Percentiles rank a stretch among this genome's conserved stretches.
Evolutionary conservation across 805 yeast species (phyloP).

Genomic region (Yarrowia alimentaria): DNA sequence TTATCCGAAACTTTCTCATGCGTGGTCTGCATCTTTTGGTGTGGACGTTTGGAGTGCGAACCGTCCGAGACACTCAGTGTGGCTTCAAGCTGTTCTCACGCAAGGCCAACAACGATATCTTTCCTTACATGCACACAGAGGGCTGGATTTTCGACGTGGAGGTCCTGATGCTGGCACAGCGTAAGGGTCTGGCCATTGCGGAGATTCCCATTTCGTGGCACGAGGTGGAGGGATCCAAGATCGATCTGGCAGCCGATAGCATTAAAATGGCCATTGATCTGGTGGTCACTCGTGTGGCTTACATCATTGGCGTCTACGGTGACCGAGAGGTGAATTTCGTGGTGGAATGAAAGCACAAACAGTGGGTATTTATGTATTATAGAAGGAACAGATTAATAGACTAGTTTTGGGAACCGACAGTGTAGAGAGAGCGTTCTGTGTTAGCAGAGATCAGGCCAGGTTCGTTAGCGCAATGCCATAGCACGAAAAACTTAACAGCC

Average conservation of each 20-base stretch:
- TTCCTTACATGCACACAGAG: slow-evolving; percentile 92
- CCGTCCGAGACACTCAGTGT: slow-evolving; percentile 91
- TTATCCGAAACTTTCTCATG: slow-evolving; percentile 87
- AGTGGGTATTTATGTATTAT: slow-evolving; percentile 25
- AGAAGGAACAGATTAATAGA: slow-evolving; percentile 20
- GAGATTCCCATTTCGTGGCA: slow-evolving; percentile 95
- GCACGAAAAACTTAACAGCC: too few relatives aligned
- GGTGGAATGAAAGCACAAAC: not conserved
- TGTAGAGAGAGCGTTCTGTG: too few relatives aligned
- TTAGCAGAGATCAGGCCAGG: too few relatives aligned
- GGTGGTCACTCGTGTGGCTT: slow-evolving; percentile 86
- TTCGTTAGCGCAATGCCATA: too few relatives aligned
- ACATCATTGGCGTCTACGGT: slow-evolving; percentile 72
- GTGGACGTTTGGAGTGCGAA: slow-evolving; percentile 81
- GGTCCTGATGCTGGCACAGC: slow-evolving; percentile 72
- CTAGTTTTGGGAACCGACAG: not conserved
- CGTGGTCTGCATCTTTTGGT: slow-evolving; percentile 85
- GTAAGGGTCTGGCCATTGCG: slow-evolving; percentile 61
- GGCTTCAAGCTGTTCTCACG: slow-evolving; percentile 91
- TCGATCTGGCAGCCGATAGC: slow-evolving; percentile 86
- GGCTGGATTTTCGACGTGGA: slow-evolving; percentile 99
- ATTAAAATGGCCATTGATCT: slow-evolving; percentile 91
- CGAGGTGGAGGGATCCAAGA: slow-evolving; percentile 93
- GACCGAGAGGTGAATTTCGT: slow-evolving; percentile 27
- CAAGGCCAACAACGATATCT: slow-evolving; percentile 59